A percentile compares a stretch with the other conserved stretches of the same genome.
phyloP scores from a whole-genome alignment of 805 yeast genomes.

The Hanseniaspora lachancei region DNA sequence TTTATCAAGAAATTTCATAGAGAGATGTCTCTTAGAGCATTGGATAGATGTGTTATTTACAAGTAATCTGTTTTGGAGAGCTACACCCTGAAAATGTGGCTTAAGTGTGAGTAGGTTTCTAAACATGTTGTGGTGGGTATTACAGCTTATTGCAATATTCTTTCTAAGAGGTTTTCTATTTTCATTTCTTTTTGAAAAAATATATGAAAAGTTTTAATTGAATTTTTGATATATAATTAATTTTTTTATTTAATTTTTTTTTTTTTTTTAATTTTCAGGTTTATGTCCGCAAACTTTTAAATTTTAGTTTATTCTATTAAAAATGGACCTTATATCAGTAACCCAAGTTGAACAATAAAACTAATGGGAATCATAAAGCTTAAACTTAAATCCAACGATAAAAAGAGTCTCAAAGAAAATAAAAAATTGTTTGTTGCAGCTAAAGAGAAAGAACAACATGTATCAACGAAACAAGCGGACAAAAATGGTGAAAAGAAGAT shows the following conservation, averaged over 20 bases:
- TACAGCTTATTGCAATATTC: neutral
- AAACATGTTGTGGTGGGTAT: neutral
- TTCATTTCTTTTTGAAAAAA: neutral
- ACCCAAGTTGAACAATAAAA: neutral
- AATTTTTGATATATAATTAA: no score
- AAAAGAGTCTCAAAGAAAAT: neutral
- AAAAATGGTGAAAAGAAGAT: neutral
- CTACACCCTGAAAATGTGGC: neutral
- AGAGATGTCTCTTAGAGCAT: neutral
- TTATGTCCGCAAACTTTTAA: neutral
- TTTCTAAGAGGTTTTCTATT: neutral
- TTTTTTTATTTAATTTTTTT: neutral
- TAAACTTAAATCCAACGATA: neutral
- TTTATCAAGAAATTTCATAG: conserved; percentile 18
- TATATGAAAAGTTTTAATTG: no score
- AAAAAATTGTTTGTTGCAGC: neutral
- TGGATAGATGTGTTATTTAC: conserved; percentile 54
- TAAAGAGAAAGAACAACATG: neutral
- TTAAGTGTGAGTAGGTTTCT: neutral
- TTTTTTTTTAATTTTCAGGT: neutral
- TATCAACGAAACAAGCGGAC: no score
- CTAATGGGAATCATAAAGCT: neutral
- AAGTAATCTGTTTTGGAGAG: conserved; percentile 42
- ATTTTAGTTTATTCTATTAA: neutral
- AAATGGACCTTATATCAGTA: neutral